A percentile compares a stretch with the other conserved stretches of the same genome.
Evolutionary conservation across 352 stramenopile genomes (phyloP).

Genomic region (Pythium phragmitis): DNA sequence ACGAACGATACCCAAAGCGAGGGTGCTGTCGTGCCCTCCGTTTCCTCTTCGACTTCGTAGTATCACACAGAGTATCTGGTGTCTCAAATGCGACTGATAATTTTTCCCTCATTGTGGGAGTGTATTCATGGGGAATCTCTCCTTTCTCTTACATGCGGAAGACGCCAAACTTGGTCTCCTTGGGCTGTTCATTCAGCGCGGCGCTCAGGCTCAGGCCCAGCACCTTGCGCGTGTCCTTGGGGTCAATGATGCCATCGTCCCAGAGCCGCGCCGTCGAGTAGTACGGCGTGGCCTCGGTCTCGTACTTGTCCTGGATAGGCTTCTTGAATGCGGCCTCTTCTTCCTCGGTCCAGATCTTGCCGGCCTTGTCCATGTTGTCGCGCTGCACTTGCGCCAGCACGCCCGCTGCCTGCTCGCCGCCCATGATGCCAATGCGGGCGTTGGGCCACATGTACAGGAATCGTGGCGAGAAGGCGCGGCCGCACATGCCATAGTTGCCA

Average conservation of each 20-base stretch:
- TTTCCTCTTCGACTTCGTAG: not conserved
- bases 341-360: conserved; percentile 61
- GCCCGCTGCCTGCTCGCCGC: conserved; percentile 94
- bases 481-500: conserved; percentile 98
- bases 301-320: conserved; percentile 96
- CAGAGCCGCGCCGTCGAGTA: conserved; percentile 96
- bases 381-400: conserved; percentile 95
- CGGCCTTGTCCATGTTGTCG: conserved; percentile 81
- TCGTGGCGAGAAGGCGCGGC: conserved; percentile 93
- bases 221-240: conserved; percentile 91
- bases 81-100: not conserved
- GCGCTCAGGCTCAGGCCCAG: conserved; percentile 76
- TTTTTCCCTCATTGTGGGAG: too few species aligned
- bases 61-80: too few species aligned
- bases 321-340: conserved; percentile 94
- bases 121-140: not conserved
- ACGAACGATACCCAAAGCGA: not conserved
- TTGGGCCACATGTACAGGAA: conserved; percentile 99
- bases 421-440: conserved; percentile 96
- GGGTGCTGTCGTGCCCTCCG: not conserved
- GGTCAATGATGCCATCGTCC: conserved; percentile 98
- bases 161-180: conserved; percentile 94
- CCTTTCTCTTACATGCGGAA: conserved; percentile 91
- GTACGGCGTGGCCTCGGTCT: conserved; percentile 92
- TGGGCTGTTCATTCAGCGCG: conserved; percentile 64